Evolutionary conservation across 371 early-diverging fungal genomes (phyloP).

Genomic region (Rhizopus microsporus): DNA sequence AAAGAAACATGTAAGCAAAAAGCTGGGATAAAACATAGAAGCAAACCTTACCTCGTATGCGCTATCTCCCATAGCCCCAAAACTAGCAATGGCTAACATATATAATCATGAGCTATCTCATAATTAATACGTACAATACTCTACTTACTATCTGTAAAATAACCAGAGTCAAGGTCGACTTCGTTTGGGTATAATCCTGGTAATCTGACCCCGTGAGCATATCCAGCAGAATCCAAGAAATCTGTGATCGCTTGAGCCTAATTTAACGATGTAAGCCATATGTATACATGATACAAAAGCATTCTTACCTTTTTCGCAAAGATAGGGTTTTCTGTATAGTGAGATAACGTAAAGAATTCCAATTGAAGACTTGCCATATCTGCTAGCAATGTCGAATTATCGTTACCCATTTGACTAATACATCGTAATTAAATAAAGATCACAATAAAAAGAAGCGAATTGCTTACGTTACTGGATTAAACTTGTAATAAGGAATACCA

Average conservation of each 20-base stretch:
- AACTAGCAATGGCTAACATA: slow-evolving; percentile 21
- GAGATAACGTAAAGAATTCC: slow-evolving; percentile 78
- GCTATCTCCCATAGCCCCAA: slow-evolving; percentile 56
- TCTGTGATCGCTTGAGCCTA: slow-evolving; percentile 58
- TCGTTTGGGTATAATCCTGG: slow-evolving; percentile 53
- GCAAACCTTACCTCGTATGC: slow-evolving; percentile 44
- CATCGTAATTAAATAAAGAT: slow-evolving; percentile 17
- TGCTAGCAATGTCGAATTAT: slow-evolving; percentile 53
- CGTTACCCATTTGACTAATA: slow-evolving; percentile 17
- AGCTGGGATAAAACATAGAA: too few species aligned
- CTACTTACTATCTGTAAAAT: slow-evolving; percentile 32
- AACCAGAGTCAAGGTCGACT: slow-evolving; percentile 34
- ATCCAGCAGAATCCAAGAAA: slow-evolving; percentile 26
- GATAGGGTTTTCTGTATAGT: slow-evolving; percentile 64
- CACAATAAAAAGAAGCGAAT: slow-evolving; percentile 21
- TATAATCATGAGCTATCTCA: slow-evolving; percentile 5
- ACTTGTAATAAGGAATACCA: slow-evolving; percentile 56
- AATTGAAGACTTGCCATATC: slow-evolving; percentile 85
- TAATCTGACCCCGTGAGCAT: slow-evolving; percentile 36
- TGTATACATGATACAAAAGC: neutral
- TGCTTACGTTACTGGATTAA: slow-evolving; percentile 32
- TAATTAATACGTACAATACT: slow-evolving; percentile 43
- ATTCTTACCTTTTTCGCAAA: slow-evolving; percentile 56
- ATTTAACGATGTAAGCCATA: slow-evolving; percentile 54
- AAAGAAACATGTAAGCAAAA: too few species aligned